Evolutionary conservation across 495 filamentous ascomycete genomes (phyloP), one percentile per base, ranked within the genome.

Genomic region (Penicillium steckii): DNA sequence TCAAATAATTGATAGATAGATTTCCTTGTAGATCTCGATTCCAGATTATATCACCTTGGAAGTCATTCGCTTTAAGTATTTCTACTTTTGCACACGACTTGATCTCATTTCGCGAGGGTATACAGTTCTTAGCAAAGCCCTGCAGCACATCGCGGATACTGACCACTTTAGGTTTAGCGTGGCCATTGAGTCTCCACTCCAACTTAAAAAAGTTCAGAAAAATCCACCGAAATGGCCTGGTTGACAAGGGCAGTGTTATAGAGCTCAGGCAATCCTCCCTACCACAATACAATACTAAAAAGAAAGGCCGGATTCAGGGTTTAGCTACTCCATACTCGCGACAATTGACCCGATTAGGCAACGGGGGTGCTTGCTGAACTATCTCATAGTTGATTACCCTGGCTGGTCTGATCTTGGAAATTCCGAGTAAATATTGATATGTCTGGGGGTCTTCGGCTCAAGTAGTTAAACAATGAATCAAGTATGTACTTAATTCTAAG

Each of bases 141-240:
- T 46, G 53, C 57, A 60, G 52, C 55, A 37, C 33, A 57, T 68
- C 67, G 67, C 50, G 65, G 52, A 50, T 56, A 61, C 25, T 64
- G 67, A 67, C 65, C 63, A 54, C 33, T 63, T 65, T 29, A 12
- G 65, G 67, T 53, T 65, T 70, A 67, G 65, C 53, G 65, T 40
- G 41, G 13, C 35, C 37, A 29, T 48, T 41, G 7, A 44, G 18
- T 29, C 17, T 22, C 40, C n/a, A n/a, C 33, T 26, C 32, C 35
- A 50, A 42, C 22, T 22, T 48, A 35, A 53, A 50, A 41, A 37
- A 25, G 9, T 21, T 13, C 21, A 21, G 38, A 23, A 29, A n/a
- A 22, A 26, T 9, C 27, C 15, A 8, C 18, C 37, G 3, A 24
- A 35, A 15, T 38, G 12, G 35, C 35, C 7, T 19, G 17, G 35